These are phyloP conservation scores for Agrocybe pediades DNA, from an alignment of 768 basidiomycete genomes.

Conservation along the genomic window DNA sequence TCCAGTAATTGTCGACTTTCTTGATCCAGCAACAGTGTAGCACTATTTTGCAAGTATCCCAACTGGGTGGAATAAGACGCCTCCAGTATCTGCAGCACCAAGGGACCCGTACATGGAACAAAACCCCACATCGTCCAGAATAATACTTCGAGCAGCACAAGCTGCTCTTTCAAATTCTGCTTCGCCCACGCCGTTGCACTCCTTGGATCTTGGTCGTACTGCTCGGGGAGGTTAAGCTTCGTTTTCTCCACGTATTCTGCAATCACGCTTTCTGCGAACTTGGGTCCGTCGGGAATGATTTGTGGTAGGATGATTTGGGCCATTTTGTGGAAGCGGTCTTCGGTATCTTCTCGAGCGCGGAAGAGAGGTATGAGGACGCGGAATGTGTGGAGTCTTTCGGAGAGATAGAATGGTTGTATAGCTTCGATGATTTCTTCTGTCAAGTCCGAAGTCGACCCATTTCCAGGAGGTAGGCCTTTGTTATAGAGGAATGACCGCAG, in stretches of 20 bases:
- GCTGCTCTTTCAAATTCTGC: conserved; percentile 76
- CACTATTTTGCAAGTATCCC: conserved; percentile 64
- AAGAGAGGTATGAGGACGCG: conserved; percentile 77
- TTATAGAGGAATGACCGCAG: conserved; percentile 80
- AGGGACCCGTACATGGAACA: conserved; percentile 60
- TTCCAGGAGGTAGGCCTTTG: conserved; percentile 61
- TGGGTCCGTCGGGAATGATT: conserved; percentile 62
- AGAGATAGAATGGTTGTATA: conserved; percentile 80
- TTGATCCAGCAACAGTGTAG: conserved; percentile 70
- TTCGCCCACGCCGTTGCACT: conserved; percentile 70
- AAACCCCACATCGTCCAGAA: conserved; percentile 90
- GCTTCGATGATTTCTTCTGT: conserved; percentile 64
- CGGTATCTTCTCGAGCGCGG: conserved; percentile 62
- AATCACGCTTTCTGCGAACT: conserved; percentile 65
- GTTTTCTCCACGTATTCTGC: conserved; percentile 61
- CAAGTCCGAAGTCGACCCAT: conserved; percentile 39
- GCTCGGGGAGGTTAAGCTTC: conserved; percentile 46
- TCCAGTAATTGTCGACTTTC: conserved; percentile 65
- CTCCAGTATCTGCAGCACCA: conserved; percentile 66
- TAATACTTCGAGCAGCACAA: conserved; percentile 80
- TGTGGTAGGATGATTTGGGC: conserved; percentile 56
- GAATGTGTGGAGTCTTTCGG: conserved; percentile 73
- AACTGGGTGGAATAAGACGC: conserved; percentile 65
- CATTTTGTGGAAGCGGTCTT: conserved; percentile 53
- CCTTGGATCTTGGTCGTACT: conserved; percentile 51